These are phyloP conservation scores for Ogataea sp. DNA, from an alignment of 805 yeast genomes.

Conservation along the genomic window DNA sequence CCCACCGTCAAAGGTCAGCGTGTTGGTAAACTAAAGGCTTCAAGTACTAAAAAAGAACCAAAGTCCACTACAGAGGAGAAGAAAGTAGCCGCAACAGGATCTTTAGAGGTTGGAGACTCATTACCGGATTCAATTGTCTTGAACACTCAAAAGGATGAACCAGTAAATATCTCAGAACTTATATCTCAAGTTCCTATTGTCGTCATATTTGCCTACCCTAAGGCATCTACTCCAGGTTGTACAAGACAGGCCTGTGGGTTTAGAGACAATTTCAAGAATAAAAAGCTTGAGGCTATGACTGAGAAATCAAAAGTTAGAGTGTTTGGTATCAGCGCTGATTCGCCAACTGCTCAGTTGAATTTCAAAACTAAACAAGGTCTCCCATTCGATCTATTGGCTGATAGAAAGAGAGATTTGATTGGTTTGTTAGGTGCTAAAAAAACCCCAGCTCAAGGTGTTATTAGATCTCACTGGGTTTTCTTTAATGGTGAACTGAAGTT, in stretches of 20 bases:
- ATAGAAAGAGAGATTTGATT: constrained; percentile 63
- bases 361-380: constrained; percentile 69
- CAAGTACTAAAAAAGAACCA: too few relatives aligned
- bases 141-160: constrained; percentile 46
- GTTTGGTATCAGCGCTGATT: constrained; percentile 78
- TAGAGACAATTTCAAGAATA: constrained; percentile 52
- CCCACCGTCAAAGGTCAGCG: too few relatives aligned
- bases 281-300: constrained; percentile 16
- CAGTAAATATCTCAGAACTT: constrained; percentile 16
- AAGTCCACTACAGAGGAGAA: neutral
- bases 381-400: constrained; percentile 69
- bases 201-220: constrained; percentile 74
- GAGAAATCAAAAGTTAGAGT: constrained; percentile 44
- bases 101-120: constrained; percentile 10
- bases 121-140: constrained; percentile 39
- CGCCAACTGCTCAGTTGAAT: constrained; percentile 67
- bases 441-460: constrained; percentile 55
- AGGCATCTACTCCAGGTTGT: constrained; percentile 94
- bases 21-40: too few relatives aligned
- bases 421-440: constrained; percentile 79
- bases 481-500: constrained; percentile 61
- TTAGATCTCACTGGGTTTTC: constrained; percentile 90
- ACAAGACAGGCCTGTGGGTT: constrained; percentile 92
- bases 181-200: constrained; percentile 31
- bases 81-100: neutral